Evolutionary conservation across 768 basidiomycete species (phyloP).

Genomic region (Botryobasidium botryosum): DNA sequence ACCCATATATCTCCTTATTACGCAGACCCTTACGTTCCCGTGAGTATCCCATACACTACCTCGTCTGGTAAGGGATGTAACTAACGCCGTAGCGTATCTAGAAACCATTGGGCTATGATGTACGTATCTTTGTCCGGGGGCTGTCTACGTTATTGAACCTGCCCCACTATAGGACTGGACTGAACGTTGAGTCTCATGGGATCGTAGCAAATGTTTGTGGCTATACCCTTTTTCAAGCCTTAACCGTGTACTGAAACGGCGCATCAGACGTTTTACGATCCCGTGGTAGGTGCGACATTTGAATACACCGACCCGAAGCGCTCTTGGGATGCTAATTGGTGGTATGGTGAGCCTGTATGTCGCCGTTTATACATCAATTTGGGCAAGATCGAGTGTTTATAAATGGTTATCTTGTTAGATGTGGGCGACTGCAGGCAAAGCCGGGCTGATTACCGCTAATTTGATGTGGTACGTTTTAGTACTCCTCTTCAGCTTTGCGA

Average conservation of each 20-base stretch:
- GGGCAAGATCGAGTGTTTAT: slow-evolving; percentile 2
- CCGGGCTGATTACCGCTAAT: slow-evolving; percentile 62
- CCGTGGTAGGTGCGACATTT: slow-evolving; percentile 41
- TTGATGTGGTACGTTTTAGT: slow-evolving; percentile 67
- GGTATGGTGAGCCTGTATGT: slow-evolving; percentile 75
- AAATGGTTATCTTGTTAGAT: slow-evolving; percentile 32
- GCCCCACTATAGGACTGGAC: slow-evolving; percentile 48
- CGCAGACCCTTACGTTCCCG: slow-evolving; percentile 78
- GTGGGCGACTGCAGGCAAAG: slow-evolving; percentile 75
- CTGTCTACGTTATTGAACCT: background rate
- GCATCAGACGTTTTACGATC: slow-evolving; percentile 75
- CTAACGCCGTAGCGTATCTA: slow-evolving; percentile 16
- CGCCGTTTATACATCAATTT: slow-evolving; percentile 5
- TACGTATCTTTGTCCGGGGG: slow-evolving; percentile 21
- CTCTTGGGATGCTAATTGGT: slow-evolving; percentile 59
- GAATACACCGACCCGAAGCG: slow-evolving; percentile 47
- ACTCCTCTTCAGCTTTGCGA: background rate
- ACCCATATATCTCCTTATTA: background rate
- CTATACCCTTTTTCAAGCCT: background rate
- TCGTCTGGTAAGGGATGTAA: background rate
- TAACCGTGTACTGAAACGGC: background rate
- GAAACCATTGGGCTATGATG: slow-evolving; percentile 86
- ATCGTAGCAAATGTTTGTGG: slow-evolving; percentile 67
- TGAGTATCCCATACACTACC: slow-evolving; percentile 25
- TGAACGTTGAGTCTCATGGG: slow-evolving; percentile 79